Conservation (phyloP, 1,284 basidiomycete species). For the Boletus semigastroideus region DNA sequence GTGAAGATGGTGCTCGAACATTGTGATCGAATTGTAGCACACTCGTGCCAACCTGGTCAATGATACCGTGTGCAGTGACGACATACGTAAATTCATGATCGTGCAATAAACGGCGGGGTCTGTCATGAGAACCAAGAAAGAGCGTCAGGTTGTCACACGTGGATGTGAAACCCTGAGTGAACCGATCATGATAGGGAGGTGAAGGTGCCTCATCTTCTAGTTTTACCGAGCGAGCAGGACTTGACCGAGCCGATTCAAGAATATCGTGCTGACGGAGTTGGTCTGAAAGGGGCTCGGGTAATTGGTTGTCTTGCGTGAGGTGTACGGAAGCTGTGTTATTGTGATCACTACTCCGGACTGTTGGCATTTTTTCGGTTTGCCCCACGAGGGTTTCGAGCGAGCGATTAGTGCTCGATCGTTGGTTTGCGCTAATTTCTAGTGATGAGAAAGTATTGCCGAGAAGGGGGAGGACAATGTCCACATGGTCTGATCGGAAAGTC, state of each 20-base stretch:
- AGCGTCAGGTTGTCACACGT: slow-evolving; percentile 19
- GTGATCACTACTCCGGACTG: not conserved
- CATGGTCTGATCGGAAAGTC: slow-evolving; percentile 24
- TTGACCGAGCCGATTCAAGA: not conserved
- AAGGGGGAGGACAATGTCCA: slow-evolving; percentile 13
- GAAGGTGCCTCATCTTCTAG: not conserved
- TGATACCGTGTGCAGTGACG: slow-evolving; percentile 40
- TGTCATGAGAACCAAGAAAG: slow-evolving; percentile 37
- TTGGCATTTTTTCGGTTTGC: not conserved
- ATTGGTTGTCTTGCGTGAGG: not conserved
- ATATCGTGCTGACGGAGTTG: not conserved
- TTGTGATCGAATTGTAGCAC: slow-evolving; percentile 12
- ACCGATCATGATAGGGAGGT: slow-evolving; percentile 3
- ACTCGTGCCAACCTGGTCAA: slow-evolving; percentile 32
- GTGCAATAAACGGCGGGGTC: slow-evolving; percentile 41
- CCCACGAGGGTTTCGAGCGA: not conserved
- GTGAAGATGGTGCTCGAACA: slow-evolving; percentile 21
- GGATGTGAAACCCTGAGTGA: slow-evolving; percentile 5
- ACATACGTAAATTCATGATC: slow-evolving; percentile 13
- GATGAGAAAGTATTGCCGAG: not conserved
- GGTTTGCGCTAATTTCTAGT: not conserved
- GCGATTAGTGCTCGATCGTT: not conserved
- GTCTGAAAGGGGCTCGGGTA: not conserved
- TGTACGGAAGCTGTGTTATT: not conserved
- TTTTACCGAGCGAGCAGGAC: not conserved